A percentile compares a stretch with the other conserved stretches of the same genome.
Conservation (phyloP, 495 filamentous ascomycete genomes). For the Lophium mytilinum region DNA sequence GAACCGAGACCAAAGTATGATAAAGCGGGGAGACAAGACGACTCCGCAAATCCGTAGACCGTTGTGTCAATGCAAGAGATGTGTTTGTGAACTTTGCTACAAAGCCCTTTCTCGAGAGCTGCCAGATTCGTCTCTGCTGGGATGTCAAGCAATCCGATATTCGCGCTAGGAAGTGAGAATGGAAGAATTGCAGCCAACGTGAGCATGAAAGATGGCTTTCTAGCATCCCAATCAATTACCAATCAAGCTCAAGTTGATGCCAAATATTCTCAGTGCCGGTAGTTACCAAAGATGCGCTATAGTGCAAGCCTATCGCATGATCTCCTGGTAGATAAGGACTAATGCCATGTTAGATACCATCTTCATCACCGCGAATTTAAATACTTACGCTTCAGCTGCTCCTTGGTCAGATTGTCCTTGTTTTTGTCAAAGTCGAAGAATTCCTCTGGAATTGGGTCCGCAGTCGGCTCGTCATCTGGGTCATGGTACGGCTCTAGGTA, state of each 20-base stretch:
- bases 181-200: not conserved
- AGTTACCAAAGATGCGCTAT: too few species aligned
- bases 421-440: constrained; percentile 99
- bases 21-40: not conserved
- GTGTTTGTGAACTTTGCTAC: not conserved
- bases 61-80: not conserved
- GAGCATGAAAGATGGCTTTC: not conserved
- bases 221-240: not conserved
- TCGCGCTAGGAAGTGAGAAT: too few species aligned
- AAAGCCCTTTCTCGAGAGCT: not conserved
- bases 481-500: constrained; percentile 99
- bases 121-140: not conserved
- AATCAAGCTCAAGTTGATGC: not conserved
- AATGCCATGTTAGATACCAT: constrained; percentile 4
- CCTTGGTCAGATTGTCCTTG: constrained; percentile 97
- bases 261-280: not conserved
- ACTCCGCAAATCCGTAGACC: not conserved
- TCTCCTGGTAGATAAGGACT: constrained; percentile 95
- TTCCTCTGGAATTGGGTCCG: constrained; percentile 90
- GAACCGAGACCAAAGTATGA: not conserved
- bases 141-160: not conserved
- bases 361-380: constrained; percentile 1
- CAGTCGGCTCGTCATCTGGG: constrained; percentile 96
- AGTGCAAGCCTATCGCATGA: constrained; percentile 81
- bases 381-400: constrained; percentile 78